Evolutionary conservation across 1,139 yeast species (phyloP).

Genomic region (Debaryomyces robertsiae): DNA sequence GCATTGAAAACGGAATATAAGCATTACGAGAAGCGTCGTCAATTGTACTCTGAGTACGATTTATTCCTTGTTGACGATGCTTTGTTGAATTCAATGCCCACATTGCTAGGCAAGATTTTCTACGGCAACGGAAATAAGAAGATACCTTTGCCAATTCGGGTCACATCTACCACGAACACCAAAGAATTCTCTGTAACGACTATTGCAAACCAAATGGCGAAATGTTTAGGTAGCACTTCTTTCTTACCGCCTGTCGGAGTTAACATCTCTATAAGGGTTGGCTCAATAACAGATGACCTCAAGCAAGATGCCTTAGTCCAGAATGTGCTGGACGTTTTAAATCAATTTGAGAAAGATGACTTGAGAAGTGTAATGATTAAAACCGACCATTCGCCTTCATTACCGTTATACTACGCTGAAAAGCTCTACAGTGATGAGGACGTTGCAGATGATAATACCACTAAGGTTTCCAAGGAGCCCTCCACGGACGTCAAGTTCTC

Average conservation of each 20-base stretch:
- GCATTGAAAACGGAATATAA: slow-evolving; percentile 69
- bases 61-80: slow-evolving; percentile 84
- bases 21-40: slow-evolving; percentile 71
- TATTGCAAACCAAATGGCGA: slow-evolving; percentile 59
- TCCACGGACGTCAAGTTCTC: slow-evolving; percentile 48
- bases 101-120: slow-evolving; percentile 78
- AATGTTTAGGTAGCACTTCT: slow-evolving; percentile 59
- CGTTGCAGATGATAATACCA: slow-evolving; percentile 23
- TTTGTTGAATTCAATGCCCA: slow-evolving; percentile 77
- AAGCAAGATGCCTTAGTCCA: slow-evolving; percentile 39
- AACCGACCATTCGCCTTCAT: slow-evolving; percentile 71
- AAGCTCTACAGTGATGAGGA: slow-evolving; percentile 49
- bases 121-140: slow-evolving; percentile 56
- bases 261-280: slow-evolving; percentile 66
- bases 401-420: slow-evolving; percentile 78
- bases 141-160: slow-evolving; percentile 71
- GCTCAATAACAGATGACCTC: slow-evolving; percentile 49
- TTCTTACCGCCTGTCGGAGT: slow-evolving; percentile 77
- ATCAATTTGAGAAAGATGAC: slow-evolving; percentile 45
- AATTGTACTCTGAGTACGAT: slow-evolving; percentile 61
- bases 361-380: slow-evolving; percentile 69
- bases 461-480: slow-evolving; percentile 21
- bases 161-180: slow-evolving; percentile 38
- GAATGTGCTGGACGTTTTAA: slow-evolving; percentile 61
- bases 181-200: slow-evolving; percentile 57